A percentile compares a stretch with the other conserved stretches of the same genome.
phyloP scores from a whole-genome alignment of 23 red algal genomes.

The Gracilaria vermiculophylla region DNA sequence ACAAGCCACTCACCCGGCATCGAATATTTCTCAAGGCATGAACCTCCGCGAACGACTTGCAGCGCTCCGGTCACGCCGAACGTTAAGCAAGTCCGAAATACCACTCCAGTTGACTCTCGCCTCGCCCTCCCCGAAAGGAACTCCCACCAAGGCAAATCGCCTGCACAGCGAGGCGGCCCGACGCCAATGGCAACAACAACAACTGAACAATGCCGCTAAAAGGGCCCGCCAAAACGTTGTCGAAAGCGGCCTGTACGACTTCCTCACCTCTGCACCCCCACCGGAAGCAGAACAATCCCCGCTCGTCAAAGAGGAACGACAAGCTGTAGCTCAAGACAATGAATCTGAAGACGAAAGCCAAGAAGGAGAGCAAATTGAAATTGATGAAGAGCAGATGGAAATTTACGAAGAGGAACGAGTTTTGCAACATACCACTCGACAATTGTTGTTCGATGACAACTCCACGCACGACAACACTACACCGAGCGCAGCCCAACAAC shows the following conservation, averaged over 20 bases:
- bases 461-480: neutral
- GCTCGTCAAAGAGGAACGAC: neutral
- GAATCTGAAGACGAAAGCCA: neutral
- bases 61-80: neutral
- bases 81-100: neutral
- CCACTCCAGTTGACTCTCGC: no score
- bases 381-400: constrained; percentile 27
- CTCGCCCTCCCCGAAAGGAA: neutral
- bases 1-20: no score
- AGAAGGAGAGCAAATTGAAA: neutral
- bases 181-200: constrained; percentile 11
- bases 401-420: constrained; percentile 47
- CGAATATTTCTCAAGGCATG: neutral
- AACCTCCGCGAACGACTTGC: neutral
- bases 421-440: constrained; percentile 25
- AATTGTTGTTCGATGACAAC: neutral
- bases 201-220: constrained; percentile 17
- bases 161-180: neutral
- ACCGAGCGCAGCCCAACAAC: neutral
- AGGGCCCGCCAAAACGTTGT: constrained; percentile 27
- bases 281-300: neutral
- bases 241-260: constrained; percentile 10
- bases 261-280: neutral
- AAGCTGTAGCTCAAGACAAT: neutral
- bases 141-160: neutral